Evolutionary conservation across 2,329 filamentous ascomycete species (phyloP), one percentile per base, ranked within the genome.

Genomic region (Penicillium freii): DNA sequence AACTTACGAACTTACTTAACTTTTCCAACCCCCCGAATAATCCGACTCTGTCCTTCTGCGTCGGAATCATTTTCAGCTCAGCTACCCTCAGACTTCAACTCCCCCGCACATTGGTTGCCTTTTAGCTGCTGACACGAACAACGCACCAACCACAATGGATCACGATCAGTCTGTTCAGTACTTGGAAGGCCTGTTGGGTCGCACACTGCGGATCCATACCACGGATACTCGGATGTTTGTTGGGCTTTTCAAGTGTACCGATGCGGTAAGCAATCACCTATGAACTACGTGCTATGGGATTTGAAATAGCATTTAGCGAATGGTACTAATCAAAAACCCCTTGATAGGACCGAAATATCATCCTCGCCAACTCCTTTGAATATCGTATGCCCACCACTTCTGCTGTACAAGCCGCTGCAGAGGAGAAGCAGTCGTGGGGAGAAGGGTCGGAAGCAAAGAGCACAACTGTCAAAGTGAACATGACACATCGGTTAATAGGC

Each of bases 191-290:
- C 84, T 95, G 50, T 80, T 96, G 51, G 90, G 90, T 73, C 90
- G 90, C 73, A 90, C 85, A 39, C 78, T 97, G 34, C 87, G 92
- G 57, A 79, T 97, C 54, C 84, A 89, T 66, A 90, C 89, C 15
- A 90, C 86, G 5, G 93, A 97, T 72, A 86, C 85, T 17, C 90
- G 94, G 59, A 87, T 96, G 73, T 99, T 97, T 74, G 85, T 92
- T 54, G 94, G 94, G 21, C 83, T 87, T 62, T 90, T 99, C 77
- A 97, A 95, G 76, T 99, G 94, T 79, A 97, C 92, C 31, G 94
- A 99, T 79, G 86, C 89, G 58, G 92, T 95, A 78, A 50, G 84
- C 81, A 48, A 40, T 50, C 39, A 48, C 19, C 31, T 38, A 55
- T 58, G 50, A 44, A 31, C 34, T 46, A 31, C 51, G 36, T 51